These are phyloP conservation scores for Plenodomus biglobosus DNA, from an alignment of 2,329 filamentous ascomycete genomes.

Conservation along the genomic window DNA sequence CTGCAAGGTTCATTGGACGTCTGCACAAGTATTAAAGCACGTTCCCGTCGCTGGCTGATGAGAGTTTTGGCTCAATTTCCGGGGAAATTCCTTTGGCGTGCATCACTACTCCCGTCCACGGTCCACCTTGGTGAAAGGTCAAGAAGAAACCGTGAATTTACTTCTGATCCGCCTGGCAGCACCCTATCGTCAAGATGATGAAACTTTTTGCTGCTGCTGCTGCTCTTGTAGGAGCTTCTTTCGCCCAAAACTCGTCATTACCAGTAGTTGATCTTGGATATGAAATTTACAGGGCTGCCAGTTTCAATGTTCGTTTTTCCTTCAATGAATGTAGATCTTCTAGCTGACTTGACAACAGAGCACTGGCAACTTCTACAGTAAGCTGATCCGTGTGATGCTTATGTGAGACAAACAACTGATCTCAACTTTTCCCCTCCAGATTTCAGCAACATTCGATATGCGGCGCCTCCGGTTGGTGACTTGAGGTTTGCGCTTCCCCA, in stretches of 20 bases:
- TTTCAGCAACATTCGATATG: constrained; percentile 61
- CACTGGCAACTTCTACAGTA: constrained; percentile 49
- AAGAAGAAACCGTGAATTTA: not conserved
- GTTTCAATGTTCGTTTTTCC: constrained; percentile 46
- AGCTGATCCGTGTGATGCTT: not conserved
- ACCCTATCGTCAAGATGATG: constrained; percentile 18
- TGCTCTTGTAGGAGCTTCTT: constrained; percentile 25
- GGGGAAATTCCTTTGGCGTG: not conserved
- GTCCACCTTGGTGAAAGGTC: not conserved
- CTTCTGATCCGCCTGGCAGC: not conserved
- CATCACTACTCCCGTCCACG: not conserved
- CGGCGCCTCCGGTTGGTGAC: constrained; percentile 55
- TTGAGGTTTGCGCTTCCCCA: constrained; percentile 55
- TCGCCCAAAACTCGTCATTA: constrained; percentile 34
- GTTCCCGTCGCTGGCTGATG: constrained; percentile 1
- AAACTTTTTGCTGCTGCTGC: constrained; percentile 20
- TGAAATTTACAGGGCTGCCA: constrained; percentile 52
- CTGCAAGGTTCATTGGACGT: not conserved
- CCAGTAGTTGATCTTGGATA: constrained; percentile 58
- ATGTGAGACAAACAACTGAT: not conserved
- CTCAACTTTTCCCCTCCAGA: constrained; percentile 10
- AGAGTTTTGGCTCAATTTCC: not conserved
- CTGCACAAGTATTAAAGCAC: not conserved
- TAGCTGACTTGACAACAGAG: constrained; percentile 25
- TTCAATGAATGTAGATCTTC: not conserved